Base-by-base conservation (phyloP, 2,329 filamentous ascomycete genomes). In the Xylariales sp. region DNA sequence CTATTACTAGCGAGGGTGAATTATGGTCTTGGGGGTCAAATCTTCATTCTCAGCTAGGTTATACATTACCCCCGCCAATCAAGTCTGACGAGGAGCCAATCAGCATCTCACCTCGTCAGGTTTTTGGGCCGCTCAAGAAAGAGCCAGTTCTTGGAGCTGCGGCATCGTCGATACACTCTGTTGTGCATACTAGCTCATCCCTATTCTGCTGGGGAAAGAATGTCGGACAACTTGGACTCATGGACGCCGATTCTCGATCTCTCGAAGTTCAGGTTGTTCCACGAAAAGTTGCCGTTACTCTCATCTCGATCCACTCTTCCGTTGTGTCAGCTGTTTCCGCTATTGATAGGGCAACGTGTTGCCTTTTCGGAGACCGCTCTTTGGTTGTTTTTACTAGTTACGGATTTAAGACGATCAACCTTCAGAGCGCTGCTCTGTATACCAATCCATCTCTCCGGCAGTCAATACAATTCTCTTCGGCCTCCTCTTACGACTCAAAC, bases 131-230 rank as follows among this genome's bases (percentile, higher is more conserved):
- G 0, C 83, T 99, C 66, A 98, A 97, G 76, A 93, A 94, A 76
- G 96, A 98, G 77, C 78, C 83, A 1, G 87, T 98, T 16, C 79
- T 92, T 28, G 96, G 96, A 0, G 88, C 94, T 64, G 94, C 96
- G 1, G 95, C 96, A 6, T 98, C 96, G 1, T 86, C 93, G 0
- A 90, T 97, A 46, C 96, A 99, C 80, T 98, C 96, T 0, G 94
- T 97, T 3, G 93, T 93, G 0, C 92, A 96, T 75, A 97, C 93
- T 0, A 85, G 87, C 0, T 88, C 89, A 0, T 93, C 93, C 0
- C 82, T 99, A 1, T 99, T 93, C 77, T 97, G 93, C 1, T 99
- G 97, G 85, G 96, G 96, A 28, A 97, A 96, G 75, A 99, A 98
- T 74, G 90, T 94, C 73, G 96, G 96, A 1, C 96, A 99, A 78